Evolutionary conservation across 2,329 filamentous ascomycete genomes (phyloP), one percentile per base, ranked within the genome.

Genomic region (Magnaporthiopsis poae): DNA sequence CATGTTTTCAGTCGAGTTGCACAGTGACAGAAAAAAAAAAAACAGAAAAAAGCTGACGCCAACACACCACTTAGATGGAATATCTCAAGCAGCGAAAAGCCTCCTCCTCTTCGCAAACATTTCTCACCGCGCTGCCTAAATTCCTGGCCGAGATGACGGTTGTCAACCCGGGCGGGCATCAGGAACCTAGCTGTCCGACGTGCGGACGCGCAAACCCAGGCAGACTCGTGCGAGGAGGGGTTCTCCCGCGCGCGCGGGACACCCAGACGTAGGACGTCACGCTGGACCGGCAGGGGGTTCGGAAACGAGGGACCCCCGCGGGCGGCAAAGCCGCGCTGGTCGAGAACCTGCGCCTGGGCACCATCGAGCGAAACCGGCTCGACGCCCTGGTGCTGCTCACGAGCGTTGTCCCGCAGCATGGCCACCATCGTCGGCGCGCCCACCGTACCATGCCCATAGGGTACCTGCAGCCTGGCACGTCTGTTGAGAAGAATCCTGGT

Each of bases 301-400:
- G 80, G 83, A 69, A 88, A 88, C 73, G 84, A 80, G 0, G 80
- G 80, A 2, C 27, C 25, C 80, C 82, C 82, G 0, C 72, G 80
- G 36, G 88, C 88, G 75, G 75, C 87, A 85, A 85, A 83, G 73
- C 78, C 0, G 77, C 80, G 4, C 87, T 87, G 70, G 82, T 85
- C 69, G 72, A 79, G 31, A 80, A 83, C 62, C 76, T 83, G 4
- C 83, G 79, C 69, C 79, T 86, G 0, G 88, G 87, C 3, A 71
- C 71, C 18, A 65, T 72, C 7, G 68, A 70, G 2, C 68, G 69
- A 25, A 61, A 70, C 66, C 52, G 63, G 1, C 80, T 90, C 0
- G 85, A 88, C 69, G 88, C 87, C 1, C 75, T 90, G 7, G 79
- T 90, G 1, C 69, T 89, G 8, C 88, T 88, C 0, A 85, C 86